Evolutionary conservation across 164 flowering plant genomes (phyloP), one percentile per base, ranked within the genome.

Genomic region (Aristolochia fimbriata): DNA sequence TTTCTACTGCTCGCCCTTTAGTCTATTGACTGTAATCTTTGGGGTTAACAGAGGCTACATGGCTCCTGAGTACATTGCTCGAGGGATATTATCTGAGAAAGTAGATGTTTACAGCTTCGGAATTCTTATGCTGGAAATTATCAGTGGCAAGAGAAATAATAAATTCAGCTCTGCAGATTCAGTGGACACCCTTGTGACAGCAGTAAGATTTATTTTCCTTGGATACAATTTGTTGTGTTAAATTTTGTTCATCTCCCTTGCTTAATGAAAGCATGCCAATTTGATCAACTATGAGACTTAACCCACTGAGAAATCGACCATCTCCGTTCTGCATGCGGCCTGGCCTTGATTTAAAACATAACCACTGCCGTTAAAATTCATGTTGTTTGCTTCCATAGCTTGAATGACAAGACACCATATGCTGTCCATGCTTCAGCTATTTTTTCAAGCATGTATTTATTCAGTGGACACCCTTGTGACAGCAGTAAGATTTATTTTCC

Each of bases 31-130:
- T 27, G 30, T 27, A 5, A 27, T 2, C 5, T 27, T 27, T 31
- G 27, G 15, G 9, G n/a, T 55, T 63, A 62, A 25, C 70, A 86
- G 88, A 30, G 88, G 92, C 31, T 83, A 86, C 41, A 76, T 86
- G 84, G 85, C 88, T 63, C 88, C 88, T 0, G 89, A 86, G 65
- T 83, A 83, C 73, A 60, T 85, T 23, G 80, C 85, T 17, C 70
- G 74, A 41, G 92, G 92, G n/a, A 71, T 75, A 62, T 66, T 86
- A 57, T 80, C 87, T 0, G 87, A 81, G 33, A 84, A 81, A 62
- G 86, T 73, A 37, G 94, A 86, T 68, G 86, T 84, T 20, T 86
- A 86, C 53, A 74, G 88, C 74, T 86, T 73, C 61, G 93, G 89
- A n/a, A 82, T 86, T 51, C 78, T 86, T 49, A 60, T 82, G 62